These are phyloP conservation scores for Linum usitatissimum DNA, from an alignment of 345 rosid genomes.

Conservation along the genomic window DNA sequence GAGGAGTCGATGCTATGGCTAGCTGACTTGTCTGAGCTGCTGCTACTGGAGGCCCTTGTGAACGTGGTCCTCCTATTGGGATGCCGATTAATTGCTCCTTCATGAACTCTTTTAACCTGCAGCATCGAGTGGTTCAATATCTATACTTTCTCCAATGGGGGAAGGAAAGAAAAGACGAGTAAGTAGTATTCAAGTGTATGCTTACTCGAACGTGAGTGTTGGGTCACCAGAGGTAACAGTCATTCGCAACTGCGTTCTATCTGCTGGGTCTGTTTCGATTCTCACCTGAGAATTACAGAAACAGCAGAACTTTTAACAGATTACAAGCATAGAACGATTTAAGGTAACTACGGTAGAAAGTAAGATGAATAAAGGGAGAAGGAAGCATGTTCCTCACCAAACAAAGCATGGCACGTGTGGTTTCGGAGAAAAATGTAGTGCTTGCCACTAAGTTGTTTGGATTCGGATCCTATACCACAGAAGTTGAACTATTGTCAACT, in stretches of 20 bases:
- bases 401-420: constrained; percentile 73
- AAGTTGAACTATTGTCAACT: constrained; percentile 13
- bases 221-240: constrained; percentile 94
- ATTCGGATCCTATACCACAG: constrained; percentile 76
- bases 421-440: constrained; percentile 84
- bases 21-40: constrained; percentile 7
- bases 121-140: background rate
- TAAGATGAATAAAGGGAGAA: too few relatives aligned
- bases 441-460: constrained; percentile 92
- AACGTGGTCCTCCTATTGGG: constrained; percentile 36
- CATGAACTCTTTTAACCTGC: constrained; percentile 90
- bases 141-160: too few relatives aligned
- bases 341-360: too few relatives aligned
- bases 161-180: background rate
- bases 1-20: background rate
- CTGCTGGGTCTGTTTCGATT: constrained; percentile 97
- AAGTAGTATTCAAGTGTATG: background rate
- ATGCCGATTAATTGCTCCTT: constrained; percentile 67
- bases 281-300: constrained; percentile 41
- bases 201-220: constrained; percentile 77
- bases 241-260: constrained; percentile 92
- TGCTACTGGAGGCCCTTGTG: constrained; percentile 34
- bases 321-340: too few relatives aligned
- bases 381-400: constrained; percentile 30
- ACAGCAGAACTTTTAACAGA: constrained; percentile 19